phyloP scores from a whole-genome alignment of 108 stramenopile genomes.

The Aurantiochytrium sp. region DNA sequence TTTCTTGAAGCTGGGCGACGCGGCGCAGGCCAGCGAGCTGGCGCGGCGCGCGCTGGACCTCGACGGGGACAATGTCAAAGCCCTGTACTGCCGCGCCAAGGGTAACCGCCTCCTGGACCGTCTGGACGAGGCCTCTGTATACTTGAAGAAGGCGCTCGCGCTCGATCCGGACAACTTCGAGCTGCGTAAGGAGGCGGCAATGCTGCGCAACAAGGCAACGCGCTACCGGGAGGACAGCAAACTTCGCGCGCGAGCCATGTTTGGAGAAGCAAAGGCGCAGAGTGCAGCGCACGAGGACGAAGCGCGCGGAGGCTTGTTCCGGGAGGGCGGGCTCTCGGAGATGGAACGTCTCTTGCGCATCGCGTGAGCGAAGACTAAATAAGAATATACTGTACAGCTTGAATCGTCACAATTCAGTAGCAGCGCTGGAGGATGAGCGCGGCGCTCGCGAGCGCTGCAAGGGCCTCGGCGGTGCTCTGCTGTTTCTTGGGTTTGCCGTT shows the following conservation, averaged over 20 bases:
- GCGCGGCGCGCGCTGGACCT: slow-evolving; percentile 50
- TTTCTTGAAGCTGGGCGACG: background rate
- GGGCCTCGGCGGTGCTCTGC: background rate
- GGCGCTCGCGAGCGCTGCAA: background rate
- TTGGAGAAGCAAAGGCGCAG: background rate
- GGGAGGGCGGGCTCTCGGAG: too few relatives aligned
- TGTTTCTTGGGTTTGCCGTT: too few relatives aligned
- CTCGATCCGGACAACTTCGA: background rate
- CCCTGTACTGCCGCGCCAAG: slow-evolving; percentile 68
- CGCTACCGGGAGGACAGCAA: background rate
- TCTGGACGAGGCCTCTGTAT: slow-evolving; percentile 53
- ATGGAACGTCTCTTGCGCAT: too few relatives aligned
- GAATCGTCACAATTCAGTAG: background rate
- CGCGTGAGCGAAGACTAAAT: too few relatives aligned
- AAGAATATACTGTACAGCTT: too few relatives aligned
- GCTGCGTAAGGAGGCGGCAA: background rate
- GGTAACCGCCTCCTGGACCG: slow-evolving; percentile 63
- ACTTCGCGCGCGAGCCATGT: slow-evolving; percentile 3
- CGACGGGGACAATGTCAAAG: slow-evolving; percentile 72
- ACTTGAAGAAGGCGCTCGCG: slow-evolving; percentile 60
- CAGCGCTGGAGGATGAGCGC: background rate
- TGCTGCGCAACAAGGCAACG: background rate
- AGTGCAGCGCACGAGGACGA: too few relatives aligned
- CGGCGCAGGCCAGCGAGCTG: background rate
- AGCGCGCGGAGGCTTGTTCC: too few relatives aligned